Evolutionary conservation across 306 rosid genomes (phyloP).

Genomic region (Ceratonia siliqua): DNA sequence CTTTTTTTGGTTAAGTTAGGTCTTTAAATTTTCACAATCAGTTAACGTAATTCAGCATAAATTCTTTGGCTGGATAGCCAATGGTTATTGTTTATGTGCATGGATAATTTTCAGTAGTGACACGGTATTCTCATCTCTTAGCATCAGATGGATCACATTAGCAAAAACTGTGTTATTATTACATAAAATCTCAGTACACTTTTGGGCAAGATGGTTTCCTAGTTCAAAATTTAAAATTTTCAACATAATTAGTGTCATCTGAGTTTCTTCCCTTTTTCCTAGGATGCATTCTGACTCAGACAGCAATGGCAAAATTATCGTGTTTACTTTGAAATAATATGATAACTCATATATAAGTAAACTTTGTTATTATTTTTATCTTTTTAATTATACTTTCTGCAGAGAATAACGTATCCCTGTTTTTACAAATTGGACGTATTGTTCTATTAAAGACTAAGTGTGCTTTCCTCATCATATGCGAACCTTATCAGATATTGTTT

Average conservation of each 20-base stretch:
- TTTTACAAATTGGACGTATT: neutral
- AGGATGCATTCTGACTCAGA: neutral
- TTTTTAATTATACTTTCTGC: neutral
- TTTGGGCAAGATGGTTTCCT: neutral
- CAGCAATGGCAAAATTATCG: neutral
- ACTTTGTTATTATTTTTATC: neutral
- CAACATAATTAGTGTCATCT: neutral
- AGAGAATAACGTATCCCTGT: neutral
- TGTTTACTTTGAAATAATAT: neutral
- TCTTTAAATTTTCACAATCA: neutral
- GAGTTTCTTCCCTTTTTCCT: neutral
- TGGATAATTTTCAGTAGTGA: too few species aligned
- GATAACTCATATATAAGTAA: neutral
- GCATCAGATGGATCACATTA: too few species aligned
- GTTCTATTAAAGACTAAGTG: neutral
- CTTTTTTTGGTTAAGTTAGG: neutral
- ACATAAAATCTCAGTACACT: neutral
- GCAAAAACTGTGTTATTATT: neutral
- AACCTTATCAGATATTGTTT: neutral
- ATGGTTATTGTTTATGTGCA: too few species aligned
- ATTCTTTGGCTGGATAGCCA: too few species aligned
- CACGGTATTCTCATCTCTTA: too few species aligned
- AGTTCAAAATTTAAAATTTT: neutral
- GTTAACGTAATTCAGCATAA: constrained; percentile 43
- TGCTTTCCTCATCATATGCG: neutral